Conservation (phyloP, 1,284 basidiomycete species). For the Pseudozyma sp. region DNA sequence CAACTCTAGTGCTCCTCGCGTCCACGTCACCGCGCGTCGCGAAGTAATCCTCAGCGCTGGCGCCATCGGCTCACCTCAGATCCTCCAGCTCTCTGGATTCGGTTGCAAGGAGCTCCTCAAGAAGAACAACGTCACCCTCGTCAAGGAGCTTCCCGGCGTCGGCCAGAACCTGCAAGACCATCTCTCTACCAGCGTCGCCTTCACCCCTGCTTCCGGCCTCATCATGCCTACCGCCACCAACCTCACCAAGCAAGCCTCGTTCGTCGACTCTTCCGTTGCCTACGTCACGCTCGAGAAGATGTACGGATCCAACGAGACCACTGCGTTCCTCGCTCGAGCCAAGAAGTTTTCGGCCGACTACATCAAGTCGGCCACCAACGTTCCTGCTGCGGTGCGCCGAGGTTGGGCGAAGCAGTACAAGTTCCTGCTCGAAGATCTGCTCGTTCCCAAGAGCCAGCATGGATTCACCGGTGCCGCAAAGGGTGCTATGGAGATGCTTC, state of each 20-base stretch:
- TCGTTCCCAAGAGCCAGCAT: constrained; percentile 25
- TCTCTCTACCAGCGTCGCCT: constrained; percentile 46
- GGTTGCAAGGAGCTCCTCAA: constrained; percentile 70
- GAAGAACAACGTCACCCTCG: constrained; percentile 69
- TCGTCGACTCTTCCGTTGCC: constrained; percentile 58
- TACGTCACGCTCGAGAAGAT: constrained; percentile 56
- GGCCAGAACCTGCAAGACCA: constrained; percentile 74
- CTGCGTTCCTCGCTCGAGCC: constrained; percentile 35
- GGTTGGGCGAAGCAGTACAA: constrained; percentile 55
- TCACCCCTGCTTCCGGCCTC: constrained; percentile 36
- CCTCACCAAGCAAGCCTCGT: constrained; percentile 45
- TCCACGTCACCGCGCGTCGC: constrained; percentile 54
- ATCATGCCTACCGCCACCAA: constrained; percentile 31
- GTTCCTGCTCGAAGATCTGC: constrained; percentile 37
- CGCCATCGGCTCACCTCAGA: constrained; percentile 71
- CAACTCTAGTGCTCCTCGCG: constrained; percentile 17
- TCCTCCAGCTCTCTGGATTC: constrained; percentile 73
- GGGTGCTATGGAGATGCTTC: constrained; percentile 57
- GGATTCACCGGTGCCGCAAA: constrained; percentile 38
- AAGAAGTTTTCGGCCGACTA: constrained; percentile 32
- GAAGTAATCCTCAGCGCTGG: constrained; percentile 65
- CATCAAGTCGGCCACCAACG: constrained; percentile 47
- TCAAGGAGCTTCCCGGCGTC: constrained; percentile 72
- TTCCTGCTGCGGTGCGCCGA: constrained; percentile 30
- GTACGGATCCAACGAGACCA: constrained; percentile 43